phyloP scores from a whole-genome alignment of 2,329 filamentous ascomycete species.

The Neonectria magnoliae region DNA sequence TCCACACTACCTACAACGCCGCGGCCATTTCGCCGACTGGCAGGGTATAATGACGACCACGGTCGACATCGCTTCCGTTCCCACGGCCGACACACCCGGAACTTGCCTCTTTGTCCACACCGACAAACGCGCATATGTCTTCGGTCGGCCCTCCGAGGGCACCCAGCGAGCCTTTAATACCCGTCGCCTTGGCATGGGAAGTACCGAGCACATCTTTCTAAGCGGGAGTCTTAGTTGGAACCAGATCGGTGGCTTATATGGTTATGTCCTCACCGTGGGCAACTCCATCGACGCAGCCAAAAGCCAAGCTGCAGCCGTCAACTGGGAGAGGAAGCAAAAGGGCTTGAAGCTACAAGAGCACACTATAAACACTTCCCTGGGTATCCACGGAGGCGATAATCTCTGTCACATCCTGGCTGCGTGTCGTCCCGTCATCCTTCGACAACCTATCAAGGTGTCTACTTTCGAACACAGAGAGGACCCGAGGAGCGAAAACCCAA shows the following conservation, averaged over 20 bases:
- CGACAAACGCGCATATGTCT: constrained; percentile 83
- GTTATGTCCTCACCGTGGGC: constrained; percentile 85
- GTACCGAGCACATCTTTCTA: constrained; percentile 82
- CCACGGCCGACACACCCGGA: constrained; percentile 88
- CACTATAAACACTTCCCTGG: constrained; percentile 53
- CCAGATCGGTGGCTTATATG: constrained; percentile 82
- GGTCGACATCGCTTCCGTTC: constrained; percentile 80
- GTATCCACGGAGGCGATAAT: constrained; percentile 84
- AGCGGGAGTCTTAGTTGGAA: constrained; percentile 81
- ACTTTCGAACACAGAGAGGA: constrained; percentile 72
- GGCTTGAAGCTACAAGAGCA: constrained; percentile 44
- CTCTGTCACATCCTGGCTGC: constrained; percentile 84
- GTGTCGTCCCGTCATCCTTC: constrained; percentile 84
- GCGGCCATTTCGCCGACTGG: not conserved
- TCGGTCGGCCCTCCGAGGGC: constrained; percentile 86
- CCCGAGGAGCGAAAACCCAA: constrained; percentile 44
- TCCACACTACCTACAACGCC: not conserved
- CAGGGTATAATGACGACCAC: constrained; percentile 71
- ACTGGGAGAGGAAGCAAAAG: constrained; percentile 53
- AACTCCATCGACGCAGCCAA: constrained; percentile 66
- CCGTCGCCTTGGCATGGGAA: constrained; percentile 70
- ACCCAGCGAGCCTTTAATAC: constrained; percentile 81
- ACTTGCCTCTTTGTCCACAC: constrained; percentile 82
- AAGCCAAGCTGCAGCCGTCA: constrained; percentile 52
- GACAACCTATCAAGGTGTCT: constrained; percentile 80